Evolutionary conservation across 2,329 filamentous ascomycete species (phyloP).

Genomic region (Juglanconis oblonga): DNA sequence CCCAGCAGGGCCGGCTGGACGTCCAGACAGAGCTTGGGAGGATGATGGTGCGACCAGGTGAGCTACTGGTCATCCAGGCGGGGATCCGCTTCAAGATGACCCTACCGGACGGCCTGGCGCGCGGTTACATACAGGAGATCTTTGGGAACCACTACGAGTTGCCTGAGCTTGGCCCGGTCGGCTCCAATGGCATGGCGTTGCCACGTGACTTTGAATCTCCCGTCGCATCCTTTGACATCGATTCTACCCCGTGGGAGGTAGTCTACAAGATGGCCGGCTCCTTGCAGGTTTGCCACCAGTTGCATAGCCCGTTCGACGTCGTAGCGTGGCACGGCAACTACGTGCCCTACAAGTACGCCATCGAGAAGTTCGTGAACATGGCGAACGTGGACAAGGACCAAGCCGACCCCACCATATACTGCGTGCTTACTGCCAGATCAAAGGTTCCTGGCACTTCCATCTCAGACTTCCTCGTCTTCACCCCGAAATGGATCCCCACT

Average conservation of each 20-base stretch:
- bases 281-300: slow-evolving; percentile 63
- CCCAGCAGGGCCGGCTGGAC: slow-evolving; percentile 61
- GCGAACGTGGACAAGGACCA: slow-evolving; percentile 74
- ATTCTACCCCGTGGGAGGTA: slow-evolving; percentile 45
- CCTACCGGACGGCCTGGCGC: slow-evolving; percentile 48
- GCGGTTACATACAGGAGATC: slow-evolving; percentile 74
- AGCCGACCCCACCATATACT: slow-evolving; percentile 76
- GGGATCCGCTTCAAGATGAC: slow-evolving; percentile 44
- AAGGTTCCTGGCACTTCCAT: slow-evolving; percentile 59
- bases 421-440: slow-evolving; percentile 64
- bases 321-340: slow-evolving; percentile 81
- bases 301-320: slow-evolving; percentile 74
- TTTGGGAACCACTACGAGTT: slow-evolving; percentile 71
- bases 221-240: slow-evolving; percentile 65
- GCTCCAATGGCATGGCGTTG: slow-evolving; percentile 72
- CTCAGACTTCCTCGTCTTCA: slow-evolving; percentile 72
- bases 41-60: slow-evolving; percentile 59
- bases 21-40: slow-evolving; percentile 64
- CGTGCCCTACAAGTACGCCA: slow-evolving; percentile 78
- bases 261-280: slow-evolving; percentile 65
- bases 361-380: slow-evolving; percentile 73
- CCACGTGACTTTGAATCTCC: slow-evolving; percentile 73
- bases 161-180: slow-evolving; percentile 71
- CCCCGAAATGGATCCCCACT: slow-evolving; percentile 67
- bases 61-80: slow-evolving; percentile 62